Percentiles rank a stretch among this genome's conserved stretches.
Evolutionary conservation across 2,329 filamentous ascomycete genomes (phyloP).

Genomic region (Penicillium brevicompactum): DNA sequence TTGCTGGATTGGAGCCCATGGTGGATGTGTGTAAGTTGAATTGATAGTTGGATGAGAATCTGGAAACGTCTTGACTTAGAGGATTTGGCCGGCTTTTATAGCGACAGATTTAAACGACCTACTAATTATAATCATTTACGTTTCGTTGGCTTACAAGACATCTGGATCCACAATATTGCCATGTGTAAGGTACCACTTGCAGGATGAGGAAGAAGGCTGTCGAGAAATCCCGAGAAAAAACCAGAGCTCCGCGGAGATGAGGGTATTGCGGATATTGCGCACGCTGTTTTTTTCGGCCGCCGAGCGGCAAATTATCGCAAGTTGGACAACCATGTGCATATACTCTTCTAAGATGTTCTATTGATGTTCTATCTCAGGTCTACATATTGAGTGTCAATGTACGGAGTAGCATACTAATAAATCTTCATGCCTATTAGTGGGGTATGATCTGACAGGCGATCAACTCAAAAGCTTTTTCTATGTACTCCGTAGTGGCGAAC

Average conservation of each 20-base stretch:
- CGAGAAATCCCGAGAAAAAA: not conserved
- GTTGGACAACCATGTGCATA: not conserved
- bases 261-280: constrained; percentile 1
- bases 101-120: not conserved
- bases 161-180: not conserved
- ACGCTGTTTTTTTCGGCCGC: not conserved
- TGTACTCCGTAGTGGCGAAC: no score
- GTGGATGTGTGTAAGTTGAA: not conserved
- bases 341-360: no score
- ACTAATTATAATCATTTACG: not conserved
- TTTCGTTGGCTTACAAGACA: not conserved
- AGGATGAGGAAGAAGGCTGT: not conserved
- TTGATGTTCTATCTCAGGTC: no score
- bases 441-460: no score
- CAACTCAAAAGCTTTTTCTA: no score
- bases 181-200: not conserved
- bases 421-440: no score
- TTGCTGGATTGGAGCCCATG: constrained; percentile 18
- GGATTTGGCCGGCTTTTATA: not conserved
- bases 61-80: no score
- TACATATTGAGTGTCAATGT: no score
- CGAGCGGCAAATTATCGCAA: constrained; percentile 5
- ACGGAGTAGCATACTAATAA: no score
- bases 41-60: not conserved
- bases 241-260: constrained; percentile 22